These are phyloP conservation scores for Stachybotrys chlorohalonatus DNA, from an alignment of 2,329 filamentous ascomycete species.

Conservation along the genomic window DNA sequence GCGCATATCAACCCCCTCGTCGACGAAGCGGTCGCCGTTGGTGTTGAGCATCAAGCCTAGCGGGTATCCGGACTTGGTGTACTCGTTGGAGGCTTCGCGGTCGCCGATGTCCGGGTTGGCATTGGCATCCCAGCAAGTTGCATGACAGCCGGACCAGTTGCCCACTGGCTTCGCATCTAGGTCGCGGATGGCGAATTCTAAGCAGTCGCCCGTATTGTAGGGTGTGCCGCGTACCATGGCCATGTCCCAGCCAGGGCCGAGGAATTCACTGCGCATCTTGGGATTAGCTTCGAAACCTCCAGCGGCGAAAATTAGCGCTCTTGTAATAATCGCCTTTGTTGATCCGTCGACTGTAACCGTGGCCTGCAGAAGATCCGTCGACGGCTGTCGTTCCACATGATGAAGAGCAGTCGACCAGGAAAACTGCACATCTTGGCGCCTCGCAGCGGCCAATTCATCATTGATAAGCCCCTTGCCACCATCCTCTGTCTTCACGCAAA, in stretches of 20 bases:
- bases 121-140: conserved; percentile 56
- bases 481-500: conserved; percentile 49
- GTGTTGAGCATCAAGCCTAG: conserved; percentile 56
- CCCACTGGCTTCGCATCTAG: conserved; percentile 42
- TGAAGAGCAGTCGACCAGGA: conserved; percentile 37
- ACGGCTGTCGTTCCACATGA: conserved; percentile 22
- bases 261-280: conserved; percentile 40
- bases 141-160: conserved; percentile 57
- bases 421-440: conserved; percentile 30
- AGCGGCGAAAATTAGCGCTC: conserved; percentile 43
- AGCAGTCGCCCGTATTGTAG: conserved; percentile 52
- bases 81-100: conserved; percentile 53
- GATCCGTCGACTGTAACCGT: conserved; percentile 20
- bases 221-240: conserved; percentile 54
- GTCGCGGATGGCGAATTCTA: conserved; percentile 42
- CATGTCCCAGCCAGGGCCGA: conserved; percentile 53
- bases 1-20: conserved; percentile 55
- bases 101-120: conserved; percentile 46
- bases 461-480: conserved; percentile 51
- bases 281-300: conserved; percentile 58
- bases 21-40: conserved; percentile 51
- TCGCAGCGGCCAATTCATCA: conserved; percentile 35
- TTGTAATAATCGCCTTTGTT: conserved; percentile 18
- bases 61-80: conserved; percentile 61
- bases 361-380: neutral